These are phyloP conservation scores for Echium plantagineum DNA, from an alignment of 257 asterid genomes.

Conservation along the genomic window DNA sequence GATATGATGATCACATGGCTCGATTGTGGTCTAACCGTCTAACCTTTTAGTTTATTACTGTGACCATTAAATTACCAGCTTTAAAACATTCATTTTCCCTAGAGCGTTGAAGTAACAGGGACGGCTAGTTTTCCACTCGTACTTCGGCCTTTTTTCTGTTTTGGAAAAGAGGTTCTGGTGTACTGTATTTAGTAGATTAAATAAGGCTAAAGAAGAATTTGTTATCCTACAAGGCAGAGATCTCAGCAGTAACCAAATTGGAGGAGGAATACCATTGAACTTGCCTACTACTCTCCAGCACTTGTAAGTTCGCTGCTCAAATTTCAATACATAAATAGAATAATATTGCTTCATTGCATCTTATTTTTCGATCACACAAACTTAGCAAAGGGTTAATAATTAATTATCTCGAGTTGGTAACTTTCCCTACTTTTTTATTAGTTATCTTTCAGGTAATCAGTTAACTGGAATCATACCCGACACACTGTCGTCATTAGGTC, in stretches of 20 bases:
- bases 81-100: neutral
- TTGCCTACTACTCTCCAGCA: constrained; percentile 56
- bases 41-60: neutral
- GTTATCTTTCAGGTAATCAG: constrained; percentile 65
- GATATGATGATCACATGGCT: neutral
- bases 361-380: constrained; percentile 9
- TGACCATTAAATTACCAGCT: neutral
- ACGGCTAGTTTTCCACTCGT: neutral
- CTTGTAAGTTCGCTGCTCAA: constrained; percentile 38
- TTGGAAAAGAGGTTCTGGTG: neutral
- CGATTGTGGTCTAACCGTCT: neutral
- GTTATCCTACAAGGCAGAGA: constrained; percentile 35
- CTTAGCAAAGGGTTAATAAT: constrained; percentile 3
- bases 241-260: constrained; percentile 74
- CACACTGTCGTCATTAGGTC: constrained; percentile 42
- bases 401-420: neutral
- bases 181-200: neutral
- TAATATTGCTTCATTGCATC: neutral
- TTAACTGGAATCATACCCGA: constrained; percentile 59
- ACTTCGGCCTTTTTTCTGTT: neutral
- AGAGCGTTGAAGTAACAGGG: neutral
- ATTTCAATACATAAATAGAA: neutral
- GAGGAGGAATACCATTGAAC: constrained; percentile 61
- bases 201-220: constrained; percentile 3
- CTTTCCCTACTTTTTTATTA: constrained; percentile 7